phyloP scores from a whole-genome alignment of 2,329 filamentous ascomycete genomes.

The Emmonsia crescens region DNA sequence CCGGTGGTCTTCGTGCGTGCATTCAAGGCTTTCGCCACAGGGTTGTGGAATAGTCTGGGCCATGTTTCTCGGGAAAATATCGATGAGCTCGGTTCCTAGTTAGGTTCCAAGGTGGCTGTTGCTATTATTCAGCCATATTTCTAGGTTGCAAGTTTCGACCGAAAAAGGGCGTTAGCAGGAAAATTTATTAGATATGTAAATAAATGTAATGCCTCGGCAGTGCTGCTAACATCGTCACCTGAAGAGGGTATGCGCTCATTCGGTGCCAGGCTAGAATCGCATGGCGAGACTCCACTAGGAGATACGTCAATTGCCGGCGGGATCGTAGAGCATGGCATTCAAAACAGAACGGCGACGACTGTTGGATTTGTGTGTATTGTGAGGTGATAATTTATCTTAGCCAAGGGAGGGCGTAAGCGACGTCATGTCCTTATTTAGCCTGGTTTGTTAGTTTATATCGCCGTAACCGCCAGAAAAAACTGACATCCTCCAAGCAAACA shows the following conservation, averaged over 20 bases:
- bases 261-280: neutral
- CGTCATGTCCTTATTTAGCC: no score
- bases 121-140: neutral
- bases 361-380: neutral
- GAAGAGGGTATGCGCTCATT: neutral
- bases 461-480: no score
- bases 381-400: neutral
- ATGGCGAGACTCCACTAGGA: neutral
- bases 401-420: no score
- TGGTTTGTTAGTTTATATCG: no score
- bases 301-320: neutral
- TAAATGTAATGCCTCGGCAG: neutral
- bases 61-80: neutral
- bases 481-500: no score
- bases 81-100: neutral
- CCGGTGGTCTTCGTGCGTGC: constrained; percentile 31
- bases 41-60: constrained; percentile 1
- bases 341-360: neutral
- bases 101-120: neutral
- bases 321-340: neutral
- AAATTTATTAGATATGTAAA: neutral
- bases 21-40: neutral
- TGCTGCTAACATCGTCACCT: neutral
- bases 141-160: neutral
- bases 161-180: neutral